Conservation (phyloP, 2,329 filamentous ascomycete genomes). For the Plenodomus tracheiphilus region DNA sequence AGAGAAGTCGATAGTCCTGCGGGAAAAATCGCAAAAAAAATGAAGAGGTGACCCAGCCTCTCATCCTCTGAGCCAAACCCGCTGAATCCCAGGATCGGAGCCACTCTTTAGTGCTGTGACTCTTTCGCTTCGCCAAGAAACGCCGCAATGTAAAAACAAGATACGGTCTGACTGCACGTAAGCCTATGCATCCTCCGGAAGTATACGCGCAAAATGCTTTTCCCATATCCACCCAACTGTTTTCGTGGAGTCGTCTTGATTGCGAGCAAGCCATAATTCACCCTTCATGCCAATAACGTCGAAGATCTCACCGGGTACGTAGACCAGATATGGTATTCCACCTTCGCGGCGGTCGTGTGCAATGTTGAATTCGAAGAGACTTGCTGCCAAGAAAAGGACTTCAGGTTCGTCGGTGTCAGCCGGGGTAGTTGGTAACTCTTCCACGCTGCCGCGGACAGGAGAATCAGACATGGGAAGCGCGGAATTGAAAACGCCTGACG, state of each 20-base stretch:
- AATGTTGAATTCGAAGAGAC: constrained; percentile 96
- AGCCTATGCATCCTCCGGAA: constrained; percentile 39
- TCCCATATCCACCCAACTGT: constrained; percentile 98
- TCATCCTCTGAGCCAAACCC: not conserved
- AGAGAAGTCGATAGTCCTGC: constrained; percentile 1
- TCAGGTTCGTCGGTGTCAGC: constrained; percentile 63
- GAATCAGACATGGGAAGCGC: constrained; percentile 77
- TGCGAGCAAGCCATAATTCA: constrained; percentile 95
- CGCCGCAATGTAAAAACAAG: constrained; percentile 1
- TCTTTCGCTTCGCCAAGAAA: not conserved
- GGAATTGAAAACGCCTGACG: constrained; percentile 82
- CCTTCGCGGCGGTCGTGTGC: constrained; percentile 88
- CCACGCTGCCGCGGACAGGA: constrained; percentile 27
- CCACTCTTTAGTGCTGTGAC: too few species aligned
- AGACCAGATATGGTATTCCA: constrained; percentile 93
- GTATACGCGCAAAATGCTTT: constrained; percentile 74
- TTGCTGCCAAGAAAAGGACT: constrained; percentile 88
- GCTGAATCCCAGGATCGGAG: too few species aligned
- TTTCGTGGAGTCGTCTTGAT: constrained; percentile 83
- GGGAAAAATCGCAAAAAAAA: constrained; percentile 21
- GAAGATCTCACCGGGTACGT: constrained; percentile 81
- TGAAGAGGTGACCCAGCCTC: too few species aligned
- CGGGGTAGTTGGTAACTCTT: constrained; percentile 37
- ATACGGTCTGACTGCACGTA: not conserved
- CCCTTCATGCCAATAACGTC: constrained; percentile 90